Base-by-base conservation (phyloP, 768 basidiomycete species). In the Termitomyces eurrhizus region DNA sequence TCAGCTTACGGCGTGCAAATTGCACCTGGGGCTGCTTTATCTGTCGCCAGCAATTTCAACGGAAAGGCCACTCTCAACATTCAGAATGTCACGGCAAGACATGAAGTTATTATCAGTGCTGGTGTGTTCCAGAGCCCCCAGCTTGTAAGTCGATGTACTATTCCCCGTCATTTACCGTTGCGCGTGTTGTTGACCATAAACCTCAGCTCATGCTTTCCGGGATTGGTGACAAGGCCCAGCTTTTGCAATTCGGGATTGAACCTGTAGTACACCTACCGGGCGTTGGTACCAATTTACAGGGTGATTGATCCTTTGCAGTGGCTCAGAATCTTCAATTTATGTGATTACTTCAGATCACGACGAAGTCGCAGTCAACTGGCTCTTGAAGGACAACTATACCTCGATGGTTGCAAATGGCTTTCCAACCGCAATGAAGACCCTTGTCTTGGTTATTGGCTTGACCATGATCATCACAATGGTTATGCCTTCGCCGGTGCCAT, bases 281-380 rank as follows among this genome's bases (percentile, higher is more conserved):
- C 7, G 75, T 77, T 18, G 76, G 76, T 21, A 64, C 44, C 12
- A 75, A 77, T 57, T 65, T 77, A 11, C 73, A 75, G 65, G 76
- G 75, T 64, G 56, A 63, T 42, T 26, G 6, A 45, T 8, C 14
- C 18, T 45, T 32, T 4, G 51, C 37, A 12, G 2, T 42, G 7
- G 7, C 29, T 11, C 41, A n/a, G 41, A 16, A 2, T 42, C 35
- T 7, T 35, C 57, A 33, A 35, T 24, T n/a, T 7, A 29, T 4
- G 4, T 29, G 26, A 7, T n/a, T 24, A 4, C 14, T 32, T 35
- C 51, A 72, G 71, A 74, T 56, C 71, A 74, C 53, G 73, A 74
- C 60, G 73, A 73, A 60, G 64, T 73, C 44, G 26, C 69, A 11
- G 66, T 69, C 29, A 69, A 70, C 8, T 74, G 71, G 70, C 58